phyloP scores from a whole-genome alignment of 2,329 filamentous ascomycete species.

The Exserohilum turcica region DNA sequence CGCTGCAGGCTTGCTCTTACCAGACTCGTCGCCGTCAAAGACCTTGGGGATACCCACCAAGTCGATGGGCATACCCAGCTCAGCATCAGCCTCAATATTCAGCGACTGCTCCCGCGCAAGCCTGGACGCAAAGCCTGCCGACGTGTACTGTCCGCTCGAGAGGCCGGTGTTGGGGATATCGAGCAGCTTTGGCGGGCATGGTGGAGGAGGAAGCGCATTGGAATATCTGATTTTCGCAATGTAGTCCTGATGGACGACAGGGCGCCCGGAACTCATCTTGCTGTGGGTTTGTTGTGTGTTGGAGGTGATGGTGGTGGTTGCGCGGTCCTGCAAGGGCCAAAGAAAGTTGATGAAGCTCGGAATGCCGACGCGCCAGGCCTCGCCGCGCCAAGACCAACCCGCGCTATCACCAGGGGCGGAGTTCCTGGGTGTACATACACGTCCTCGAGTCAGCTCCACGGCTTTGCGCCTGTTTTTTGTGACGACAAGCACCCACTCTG shows the following conservation, averaged over 20 bases:
- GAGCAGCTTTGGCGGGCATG: constrained; percentile 93
- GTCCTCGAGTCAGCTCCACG: not conserved
- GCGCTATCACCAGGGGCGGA: constrained; percentile 6
- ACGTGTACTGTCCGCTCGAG: constrained; percentile 84
- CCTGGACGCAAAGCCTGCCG: constrained; percentile 85
- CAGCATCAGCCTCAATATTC: constrained; percentile 96
- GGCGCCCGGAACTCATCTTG: constrained; percentile 35
- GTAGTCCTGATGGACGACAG: constrained; percentile 83
- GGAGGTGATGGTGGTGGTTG: constrained; percentile 18
- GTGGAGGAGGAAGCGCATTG: constrained; percentile 92
- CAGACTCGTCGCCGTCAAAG: constrained; percentile 92
- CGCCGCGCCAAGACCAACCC: constrained; percentile 25
- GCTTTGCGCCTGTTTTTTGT: not conserved
- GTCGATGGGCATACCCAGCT: constrained; percentile 96
- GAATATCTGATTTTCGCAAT: constrained; percentile 94
- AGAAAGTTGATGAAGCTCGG: constrained; percentile 36
- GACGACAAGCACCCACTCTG: not conserved
- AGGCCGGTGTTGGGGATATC: constrained; percentile 95
- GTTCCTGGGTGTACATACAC: not conserved
- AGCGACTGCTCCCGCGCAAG: constrained; percentile 89
- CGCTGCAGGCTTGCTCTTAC: constrained; percentile 57
- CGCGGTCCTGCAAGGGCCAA: constrained; percentile 15
- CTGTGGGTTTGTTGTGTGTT: constrained; percentile 4
- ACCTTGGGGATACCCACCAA: constrained; percentile 92
- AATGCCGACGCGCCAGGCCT: constrained; percentile 29